Evolutionary conservation across 2,329 filamentous ascomycete genomes (phyloP).

Genomic region (Colletotrichum sojae): DNA sequence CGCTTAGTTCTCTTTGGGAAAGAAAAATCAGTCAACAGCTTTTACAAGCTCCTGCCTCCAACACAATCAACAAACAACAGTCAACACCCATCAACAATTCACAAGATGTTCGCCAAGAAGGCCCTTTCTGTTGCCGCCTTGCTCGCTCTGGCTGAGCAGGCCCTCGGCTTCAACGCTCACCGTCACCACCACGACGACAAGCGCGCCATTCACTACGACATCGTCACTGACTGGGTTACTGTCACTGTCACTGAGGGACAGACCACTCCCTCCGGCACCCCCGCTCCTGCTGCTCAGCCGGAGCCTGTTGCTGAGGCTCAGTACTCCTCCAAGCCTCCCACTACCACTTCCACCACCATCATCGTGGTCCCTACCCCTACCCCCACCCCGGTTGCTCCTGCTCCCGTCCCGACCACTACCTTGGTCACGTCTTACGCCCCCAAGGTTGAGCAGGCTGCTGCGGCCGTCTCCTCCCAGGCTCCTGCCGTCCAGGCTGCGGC

Average conservation of each 20-base stretch:
- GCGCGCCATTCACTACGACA: constrained; percentile 51
- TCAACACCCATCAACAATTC: constrained; percentile 36
- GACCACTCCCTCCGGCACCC: constrained; percentile 35
- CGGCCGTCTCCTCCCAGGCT: constrained; percentile 42
- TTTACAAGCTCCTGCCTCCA: constrained; percentile 24
- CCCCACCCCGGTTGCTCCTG: constrained; percentile 21
- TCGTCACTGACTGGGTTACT: constrained; percentile 56
- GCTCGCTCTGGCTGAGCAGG: constrained; percentile 60
- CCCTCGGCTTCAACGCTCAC: constrained; percentile 58
- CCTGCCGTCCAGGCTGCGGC: constrained; percentile 33
- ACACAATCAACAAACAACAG: constrained; percentile 10
- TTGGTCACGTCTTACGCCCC: constrained; percentile 34
- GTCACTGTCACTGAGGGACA: constrained; percentile 57
- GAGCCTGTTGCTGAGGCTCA: constrained; percentile 24
- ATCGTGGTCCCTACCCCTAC: constrained; percentile 24
- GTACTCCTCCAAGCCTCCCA: constrained; percentile 24
- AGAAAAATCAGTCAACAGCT: constrained; percentile 25
- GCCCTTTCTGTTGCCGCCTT: constrained; percentile 58
- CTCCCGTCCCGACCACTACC: constrained; percentile 42
- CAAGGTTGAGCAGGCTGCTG: constrained; percentile 31
- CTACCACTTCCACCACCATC: constrained; percentile 36
- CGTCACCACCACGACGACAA: constrained; percentile 57
- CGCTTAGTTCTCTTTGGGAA: constrained; percentile 20
- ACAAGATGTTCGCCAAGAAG: constrained; percentile 60
- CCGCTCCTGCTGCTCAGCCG: constrained; percentile 18